Evolutionary conservation across 2,329 filamentous ascomycete species (phyloP), one percentile per base, ranked within the genome.

Genomic region (Ceratocystis colombiana): DNA sequence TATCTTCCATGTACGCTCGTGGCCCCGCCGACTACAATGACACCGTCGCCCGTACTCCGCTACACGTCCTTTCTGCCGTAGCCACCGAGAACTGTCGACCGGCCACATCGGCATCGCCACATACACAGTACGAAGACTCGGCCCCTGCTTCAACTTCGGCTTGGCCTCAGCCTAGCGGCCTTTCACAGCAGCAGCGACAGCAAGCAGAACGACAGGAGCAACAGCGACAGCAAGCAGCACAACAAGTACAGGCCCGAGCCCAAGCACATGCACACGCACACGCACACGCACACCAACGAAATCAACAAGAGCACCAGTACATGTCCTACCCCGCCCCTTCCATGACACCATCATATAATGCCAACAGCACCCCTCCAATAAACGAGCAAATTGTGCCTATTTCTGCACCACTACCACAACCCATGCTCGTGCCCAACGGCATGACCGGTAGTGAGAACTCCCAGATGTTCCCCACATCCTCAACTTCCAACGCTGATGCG

Each of bases 11-110:
- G 55, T 59, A 59, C 55, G 17, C 55, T 7, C 55, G 55, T 30
- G 5, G 55, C 28, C 7, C 55, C 1, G 6, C 17, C 15, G 28
- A 64, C n/a, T 64, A 41, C 46, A 17, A 53, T 28, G 41, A 28
- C 12, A 28, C 20, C 28, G 22, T 59, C 22, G 46, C 64, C 4
- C 57, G 64, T 30, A 66, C 65, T 5, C 66, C 66, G 6, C 45
- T 67, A n/a, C 66, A 67, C 5, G 66, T 67, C 6, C 57, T 67
- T n/a, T 67, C 66, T 7, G 62, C 62, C 15, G 63, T 67, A 15
- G 66, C 66, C 37, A 57, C 37, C 7, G 65, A 64, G 2, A 45
- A 67, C 41, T 20, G 22, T 17, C n/a, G 22, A 22, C 28, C 45
- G n/a, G 33, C n/a, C 8, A 15, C 28, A n/a, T 59, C 55, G 55